Evolutionary conservation across 2,329 filamentous ascomycete genomes (phyloP), one percentile per base, ranked within the genome.

Genomic region (Pseudogymnoascus sp.): DNA sequence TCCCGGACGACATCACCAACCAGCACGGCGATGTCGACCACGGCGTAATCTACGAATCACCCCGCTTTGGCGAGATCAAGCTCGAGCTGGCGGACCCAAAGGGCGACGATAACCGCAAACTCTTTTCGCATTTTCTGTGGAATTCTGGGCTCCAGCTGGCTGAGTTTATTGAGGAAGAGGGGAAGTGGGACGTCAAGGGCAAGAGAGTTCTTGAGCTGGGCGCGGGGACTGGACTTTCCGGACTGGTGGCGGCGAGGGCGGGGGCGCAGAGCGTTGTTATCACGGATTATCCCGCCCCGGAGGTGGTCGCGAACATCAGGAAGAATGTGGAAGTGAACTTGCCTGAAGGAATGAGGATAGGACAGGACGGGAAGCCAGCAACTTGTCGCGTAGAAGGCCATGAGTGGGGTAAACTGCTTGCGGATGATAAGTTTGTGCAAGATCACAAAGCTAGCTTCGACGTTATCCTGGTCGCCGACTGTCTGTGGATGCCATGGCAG

Each of bases 61-160:
- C 77, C 37, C 76, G 25, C 4, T 63, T 67, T 27, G 71, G 71
- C 1, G 58, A 66, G 2, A 40, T 72, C 5, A 58, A 63, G 0
- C 66, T 72, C 33, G 60, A 66, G 4, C 66, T 72, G 6, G 68
- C 69, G 3, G 76, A 82, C 67, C 84, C 75, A 1, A 71, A 75
- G 33, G 76, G 72, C 33, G 82, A 86, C 61, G 74, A 78, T 31
- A 81, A 85, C 67, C 75, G 86, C 59, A 72, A 74, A 18, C 79
- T 90, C 48, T 90, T 89, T 70, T 84, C 85, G 64, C 87, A 91
- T 70, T 89, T 87, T 72, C 74, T 90, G 27, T 91, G 87, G 87
- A 91, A 91, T 73, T 79, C 87, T 5, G 79, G 77, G 15, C 72
- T 86, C 58, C 72, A 82, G 65, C 75, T 84, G 1, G 81, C 80